phyloP scores from a whole-genome alignment of 441 rosid species.

The Biscutella laevigata region DNA sequence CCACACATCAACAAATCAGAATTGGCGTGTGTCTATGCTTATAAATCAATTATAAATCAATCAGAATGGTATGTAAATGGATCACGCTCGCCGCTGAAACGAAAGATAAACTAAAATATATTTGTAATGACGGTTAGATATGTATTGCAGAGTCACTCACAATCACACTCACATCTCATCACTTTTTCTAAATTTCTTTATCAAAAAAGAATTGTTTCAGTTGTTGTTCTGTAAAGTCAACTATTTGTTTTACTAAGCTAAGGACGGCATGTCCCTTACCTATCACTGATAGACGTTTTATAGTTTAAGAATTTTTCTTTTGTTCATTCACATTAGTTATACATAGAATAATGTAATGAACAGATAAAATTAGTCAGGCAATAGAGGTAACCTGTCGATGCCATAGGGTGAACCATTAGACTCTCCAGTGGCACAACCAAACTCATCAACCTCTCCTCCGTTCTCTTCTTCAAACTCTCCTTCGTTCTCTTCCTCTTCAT shows the following conservation, averaged over 20 bases:
- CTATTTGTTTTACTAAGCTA: background rate
- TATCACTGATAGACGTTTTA: too few species aligned
- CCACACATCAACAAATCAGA: too few species aligned
- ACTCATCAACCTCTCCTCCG: constrained; percentile 28
- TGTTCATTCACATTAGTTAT: background rate
- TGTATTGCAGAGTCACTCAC: constrained; percentile 17
- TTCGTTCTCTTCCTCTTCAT: constrained; percentile 13
- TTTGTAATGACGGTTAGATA: constrained; percentile 22
- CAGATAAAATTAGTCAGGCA: constrained; percentile 44
- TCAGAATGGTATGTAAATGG: constrained; percentile 3
- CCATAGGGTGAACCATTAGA: constrained; percentile 36
- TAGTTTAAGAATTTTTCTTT: too few species aligned
- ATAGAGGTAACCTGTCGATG: constrained; percentile 55
- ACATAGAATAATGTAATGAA: background rate
- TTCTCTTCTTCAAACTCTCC: constrained; percentile 23
- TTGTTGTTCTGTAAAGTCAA: constrained; percentile 12
- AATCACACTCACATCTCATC: background rate
- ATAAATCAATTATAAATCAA: constrained; percentile 1
- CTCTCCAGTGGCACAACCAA: constrained; percentile 17
- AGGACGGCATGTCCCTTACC: too few species aligned
- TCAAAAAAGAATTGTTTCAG: background rate
- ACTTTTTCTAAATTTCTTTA: background rate
- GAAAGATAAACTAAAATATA: constrained; percentile 11
- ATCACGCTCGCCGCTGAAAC: constrained; percentile 5
- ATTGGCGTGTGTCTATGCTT: too few species aligned